Conservation (phyloP, 2,329 filamentous ascomycete species). For the Apiospora malaysiana region DNA sequence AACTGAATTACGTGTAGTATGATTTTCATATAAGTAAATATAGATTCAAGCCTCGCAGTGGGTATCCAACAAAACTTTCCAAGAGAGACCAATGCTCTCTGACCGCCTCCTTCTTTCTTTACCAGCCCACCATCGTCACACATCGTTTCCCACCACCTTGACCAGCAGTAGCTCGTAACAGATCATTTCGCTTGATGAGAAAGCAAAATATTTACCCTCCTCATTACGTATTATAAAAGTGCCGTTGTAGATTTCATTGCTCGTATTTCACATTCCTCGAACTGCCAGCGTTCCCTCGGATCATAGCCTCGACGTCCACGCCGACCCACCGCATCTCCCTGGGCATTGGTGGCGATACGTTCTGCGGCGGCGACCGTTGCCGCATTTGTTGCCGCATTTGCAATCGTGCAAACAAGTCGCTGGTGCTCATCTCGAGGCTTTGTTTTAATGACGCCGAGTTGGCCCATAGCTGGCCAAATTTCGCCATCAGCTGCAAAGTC, state of each 20-base stretch:
- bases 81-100: neutral
- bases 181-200: neutral
- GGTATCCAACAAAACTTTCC: neutral
- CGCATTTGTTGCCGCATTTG: conserved; percentile 45
- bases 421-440: conserved; percentile 58
- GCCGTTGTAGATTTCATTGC: conserved; percentile 2
- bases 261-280: conserved; percentile 18
- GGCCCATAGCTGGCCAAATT: conserved; percentile 66
- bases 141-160: neutral
- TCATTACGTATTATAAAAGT: neutral
- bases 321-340: conserved; percentile 51
- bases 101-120: neutral
- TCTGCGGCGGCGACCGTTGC: conserved; percentile 40
- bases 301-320: conserved; percentile 51
- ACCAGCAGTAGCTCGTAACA: neutral
- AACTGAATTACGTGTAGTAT: neutral
- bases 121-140: neutral
- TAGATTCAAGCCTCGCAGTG: too few relatives aligned
- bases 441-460: conserved; percentile 59
- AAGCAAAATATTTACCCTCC: neutral
- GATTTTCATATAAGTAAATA: too few relatives aligned
- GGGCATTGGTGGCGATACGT: conserved; percentile 37
- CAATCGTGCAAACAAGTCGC: conserved; percentile 51
- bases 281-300: conserved; percentile 37
- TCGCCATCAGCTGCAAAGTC: conserved; percentile 58